Evolutionary conservation across 2,329 filamentous ascomycete genomes (phyloP), one percentile per base, ranked within the genome.

Genomic region (Verticillium alfalfae): DNA sequence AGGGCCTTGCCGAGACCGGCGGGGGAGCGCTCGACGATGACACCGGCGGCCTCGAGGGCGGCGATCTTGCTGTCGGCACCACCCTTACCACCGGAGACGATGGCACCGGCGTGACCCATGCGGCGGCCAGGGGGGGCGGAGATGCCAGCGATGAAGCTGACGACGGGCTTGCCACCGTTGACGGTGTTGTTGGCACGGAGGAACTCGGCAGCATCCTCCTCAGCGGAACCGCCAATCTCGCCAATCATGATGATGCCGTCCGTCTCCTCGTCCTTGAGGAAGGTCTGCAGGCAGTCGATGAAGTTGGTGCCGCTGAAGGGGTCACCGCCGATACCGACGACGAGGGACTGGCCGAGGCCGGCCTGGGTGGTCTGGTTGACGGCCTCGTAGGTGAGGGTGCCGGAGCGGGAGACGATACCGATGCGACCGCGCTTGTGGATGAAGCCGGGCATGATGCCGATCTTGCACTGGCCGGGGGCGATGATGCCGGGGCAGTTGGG

Each of bases 231-330:
- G 79, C 95, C 95, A 76, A 99, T 98, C 84, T 98, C 95, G 75
- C 95, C 95, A 77, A 99, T 98, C 95, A 99, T 97, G 83, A 99
- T 97, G 81, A 99, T 97, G 75, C 95, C 95, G 76, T 99, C 95
- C 45, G 95, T 99, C 82, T 97, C 92, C 76, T 90, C 85, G 78
- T 99, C 95, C 78, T 96, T 84, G 71, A 97, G 87, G 88, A 99
- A 99, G 75, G 98, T 92, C 75, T 92, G 91, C 71, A 99, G 85
- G 85, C 94, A 97, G 86, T 99, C 95, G 80, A 99, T 98, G 84
- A 98, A 99, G 87, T 97, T 98, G 80, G 95, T 98, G 71, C 95
- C 95, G 73, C 90, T 94, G 86, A 99, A 99, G 71, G 95, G 95
- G 81, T 99, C 95, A 81, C 95, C 95, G 67, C 95, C 95, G 72